A percentile compares a stretch with the other conserved stretches of the same genome.
These are phyloP conservation scores for Sideroxylon spinosum DNA, from an alignment of 179 eudicot species.

Conservation along the genomic window DNA sequence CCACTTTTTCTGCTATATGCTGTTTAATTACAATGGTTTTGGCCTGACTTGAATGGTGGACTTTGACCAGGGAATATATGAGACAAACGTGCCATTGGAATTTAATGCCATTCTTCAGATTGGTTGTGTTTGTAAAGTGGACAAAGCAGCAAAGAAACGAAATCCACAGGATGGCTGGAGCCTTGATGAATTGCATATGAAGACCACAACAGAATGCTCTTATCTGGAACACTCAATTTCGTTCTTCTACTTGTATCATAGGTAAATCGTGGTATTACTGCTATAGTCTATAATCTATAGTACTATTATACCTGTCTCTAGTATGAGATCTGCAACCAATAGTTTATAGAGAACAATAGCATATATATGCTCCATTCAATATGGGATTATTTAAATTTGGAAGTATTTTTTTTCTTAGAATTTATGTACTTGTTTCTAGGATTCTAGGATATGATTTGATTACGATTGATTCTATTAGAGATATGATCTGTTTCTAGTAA, in stretches of 20 bases:
- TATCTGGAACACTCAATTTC: conserved; percentile 70
- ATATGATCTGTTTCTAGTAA: no score
- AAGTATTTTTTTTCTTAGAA: no score
- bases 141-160: conserved; percentile 70
- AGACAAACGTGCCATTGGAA: conserved; percentile 74
- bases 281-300: background rate
- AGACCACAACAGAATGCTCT: conserved; percentile 83
- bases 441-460: no score
- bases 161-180: conserved; percentile 73
- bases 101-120: conserved; percentile 77
- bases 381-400: background rate
- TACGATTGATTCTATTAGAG: no score
- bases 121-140: conserved; percentile 95
- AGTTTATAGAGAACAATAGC: background rate
- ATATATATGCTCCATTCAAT: background rate
- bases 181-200: conserved; percentile 80
- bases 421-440: background rate
- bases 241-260: conserved; percentile 90
- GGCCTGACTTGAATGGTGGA: conserved; percentile 14
- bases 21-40: conserved; percentile 2
- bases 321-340: background rate
- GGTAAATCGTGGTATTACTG: conserved; percentile 36
- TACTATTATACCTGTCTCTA: background rate
- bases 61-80: conserved; percentile 80
- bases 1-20: background rate